Evolutionary conservation across 176 grass and related monocot genomes (phyloP), one percentile per base, ranked within the genome.

Genomic region (Aechmea fasciata): DNA sequence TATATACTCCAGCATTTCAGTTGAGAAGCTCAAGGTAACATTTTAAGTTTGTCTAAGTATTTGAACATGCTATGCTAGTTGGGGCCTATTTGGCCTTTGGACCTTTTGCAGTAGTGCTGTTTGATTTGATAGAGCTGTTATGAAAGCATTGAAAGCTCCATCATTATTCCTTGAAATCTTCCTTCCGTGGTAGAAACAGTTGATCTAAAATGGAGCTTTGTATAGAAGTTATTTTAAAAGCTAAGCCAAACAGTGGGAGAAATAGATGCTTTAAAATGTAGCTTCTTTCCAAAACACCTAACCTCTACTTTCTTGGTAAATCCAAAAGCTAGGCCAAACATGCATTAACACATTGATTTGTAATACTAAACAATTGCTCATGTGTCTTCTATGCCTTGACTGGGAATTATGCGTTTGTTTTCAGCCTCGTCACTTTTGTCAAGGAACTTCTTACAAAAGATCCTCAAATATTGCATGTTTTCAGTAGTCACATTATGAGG

Each of bases 401-500:
- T 17, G 3, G 9, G 51, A 67, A 41, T 54, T 9, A 75, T 18
- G 68, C 24, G 14, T 76, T 67, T 26, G 5, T 80, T 52, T 80
- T 65, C 71, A 85, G 88, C 65, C 51, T 79, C 52, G 47, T 85
- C 71, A 67, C 17, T 49, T 96, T 96, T 53, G 55, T 90, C 51
- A 80, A 70, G 74, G 83, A 89, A 75, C 73, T 96, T 61, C 81
- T 85, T 70, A 41, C 15, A 28, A 89, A 87, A 73, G 64, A 70
- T 64, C 70, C 76, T 33, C 65, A 92, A 52, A 85, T 89, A 71
- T 59, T 75, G 67, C 57, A 74, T 52, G 26, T 67, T 84, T 96
- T 96, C 47, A 71, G 72, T 61, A 78, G 71, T 50, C 70, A 89
- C 41, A 90, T 96, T 83, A 71, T 92, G 68, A 87, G 93, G 93